phyloP scores from a whole-genome alignment of 2,329 filamentous ascomycete species.

The Colletotrichum viniferum region DNA sequence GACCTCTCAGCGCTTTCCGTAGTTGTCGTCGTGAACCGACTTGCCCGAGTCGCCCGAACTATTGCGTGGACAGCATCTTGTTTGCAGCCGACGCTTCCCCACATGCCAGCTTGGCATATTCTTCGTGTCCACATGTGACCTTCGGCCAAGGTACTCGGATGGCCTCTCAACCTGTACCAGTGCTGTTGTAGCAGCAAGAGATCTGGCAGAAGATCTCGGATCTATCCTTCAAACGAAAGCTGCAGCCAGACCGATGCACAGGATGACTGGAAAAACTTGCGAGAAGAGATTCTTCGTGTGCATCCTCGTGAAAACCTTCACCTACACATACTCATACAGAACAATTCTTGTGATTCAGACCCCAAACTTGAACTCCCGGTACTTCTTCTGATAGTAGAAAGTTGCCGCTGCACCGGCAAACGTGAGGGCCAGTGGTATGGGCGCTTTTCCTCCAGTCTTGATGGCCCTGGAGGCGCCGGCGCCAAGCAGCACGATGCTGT shows the following conservation, averaged over 20 bases:
- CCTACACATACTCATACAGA: background rate
- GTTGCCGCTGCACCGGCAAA: slow-evolving; percentile 38
- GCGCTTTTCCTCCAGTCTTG: slow-evolving; percentile 40
- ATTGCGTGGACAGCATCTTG: background rate
- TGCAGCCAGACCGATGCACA: background rate
- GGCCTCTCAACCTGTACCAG: background rate
- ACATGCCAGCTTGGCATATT: background rate
- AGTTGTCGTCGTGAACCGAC: background rate
- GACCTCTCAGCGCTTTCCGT: background rate
- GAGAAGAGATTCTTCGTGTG: background rate
- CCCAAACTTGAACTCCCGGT: slow-evolving; percentile 42
- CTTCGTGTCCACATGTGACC: background rate
- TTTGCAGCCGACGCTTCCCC: background rate
- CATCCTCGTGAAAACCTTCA: background rate
- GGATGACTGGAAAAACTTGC: background rate
- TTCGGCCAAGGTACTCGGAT: background rate
- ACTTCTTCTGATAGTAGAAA: slow-evolving; percentile 46
- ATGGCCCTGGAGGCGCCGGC: slow-evolving; percentile 41
- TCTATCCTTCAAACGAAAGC: background rate
- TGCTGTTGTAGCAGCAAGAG: background rate
- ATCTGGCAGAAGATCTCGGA: background rate
- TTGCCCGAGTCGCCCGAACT: background rate
- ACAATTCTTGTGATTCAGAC: slow-evolving; percentile 26
- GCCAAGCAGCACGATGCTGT: slow-evolving; percentile 39
- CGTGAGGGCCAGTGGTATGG: slow-evolving; percentile 38